Percentiles rank a stretch among this genome's conserved stretches.
Conservation (phyloP, 164 flowering plant species). For the Aristolochia contorta region DNA sequence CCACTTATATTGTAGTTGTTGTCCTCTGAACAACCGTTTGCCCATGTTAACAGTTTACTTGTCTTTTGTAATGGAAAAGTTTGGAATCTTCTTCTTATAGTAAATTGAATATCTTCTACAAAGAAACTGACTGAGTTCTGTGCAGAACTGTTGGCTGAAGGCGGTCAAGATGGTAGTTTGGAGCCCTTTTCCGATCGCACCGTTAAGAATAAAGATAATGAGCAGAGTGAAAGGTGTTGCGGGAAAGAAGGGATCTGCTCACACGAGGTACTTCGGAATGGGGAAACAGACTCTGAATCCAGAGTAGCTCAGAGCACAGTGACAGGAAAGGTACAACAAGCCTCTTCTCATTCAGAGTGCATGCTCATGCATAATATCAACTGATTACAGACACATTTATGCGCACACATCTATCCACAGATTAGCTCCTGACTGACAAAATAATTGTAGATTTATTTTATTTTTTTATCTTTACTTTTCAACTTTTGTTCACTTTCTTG, state of each 20-base stretch:
- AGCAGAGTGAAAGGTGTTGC: constrained; percentile 44
- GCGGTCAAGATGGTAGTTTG: constrained; percentile 6
- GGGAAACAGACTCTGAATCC: constrained; percentile 31
- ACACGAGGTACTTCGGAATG: constrained; percentile 77
- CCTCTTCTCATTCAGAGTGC: not conserved
- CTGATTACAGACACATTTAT: no score
- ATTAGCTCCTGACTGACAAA: no score
- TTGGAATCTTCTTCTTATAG: not conserved
- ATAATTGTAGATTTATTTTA: no score
- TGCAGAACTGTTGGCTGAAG: constrained; percentile 1
- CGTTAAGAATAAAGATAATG: constrained; percentile 13
- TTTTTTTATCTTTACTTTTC: not conserved
- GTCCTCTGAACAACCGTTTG: no score
- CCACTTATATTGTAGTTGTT: no score
- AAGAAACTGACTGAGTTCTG: not conserved
- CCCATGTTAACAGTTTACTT: no score
- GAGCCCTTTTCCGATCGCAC: constrained; percentile 17
- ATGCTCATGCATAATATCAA: not conserved
- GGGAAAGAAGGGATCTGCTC: constrained; percentile 79
- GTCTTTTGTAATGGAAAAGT: no score
- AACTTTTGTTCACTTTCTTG: constrained; percentile 4
- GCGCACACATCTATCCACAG: no score
- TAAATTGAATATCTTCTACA: not conserved
- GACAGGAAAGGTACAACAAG: constrained; percentile 53
- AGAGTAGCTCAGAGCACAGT: constrained; percentile 18